Evolutionary conservation across 768 basidiomycete species (phyloP), one percentile per base, ranked within the genome.

Genomic region (Serendipita sp.): DNA sequence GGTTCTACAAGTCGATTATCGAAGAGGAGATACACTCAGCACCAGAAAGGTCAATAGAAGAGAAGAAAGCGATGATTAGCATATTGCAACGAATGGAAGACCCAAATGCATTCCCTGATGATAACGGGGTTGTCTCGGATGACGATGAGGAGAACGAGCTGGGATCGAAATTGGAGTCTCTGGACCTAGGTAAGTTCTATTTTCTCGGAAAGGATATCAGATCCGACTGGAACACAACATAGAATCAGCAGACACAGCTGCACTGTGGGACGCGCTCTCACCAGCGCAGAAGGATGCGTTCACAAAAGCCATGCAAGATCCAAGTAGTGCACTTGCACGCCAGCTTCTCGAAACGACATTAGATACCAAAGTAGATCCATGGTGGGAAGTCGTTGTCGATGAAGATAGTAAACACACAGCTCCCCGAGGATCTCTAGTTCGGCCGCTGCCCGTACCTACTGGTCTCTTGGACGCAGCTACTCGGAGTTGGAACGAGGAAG

Each of bases 1-100:
- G 78, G 0, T 93, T 93, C 72, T 92, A 91, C 73, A 83, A 83
- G 68, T 84, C 83, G 63, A 86, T 89, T 70, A 73, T 92, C 2
- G 83, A 87, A 68, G 72, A 73, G 1, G 83, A 86, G 53, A 85
- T 89, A 63, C 0, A 78, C 77, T 38, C 78, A 85, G 24, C 2
- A 80, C 83, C 3, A 83, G 80, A 69, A 76, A 79, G 2, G 73
- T 32, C 56, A 32, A 60, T 75, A 0, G 75, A 81, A 65, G 88
- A 92, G 70, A 77, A 83, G 48, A 71, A 74, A 53, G 76, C 79
- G 67, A 91, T 89, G 81, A 73, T 92, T 69, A 82, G 84, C 54
- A 70, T 92, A 3, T 76, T 92, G 24, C 83, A 81, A 70, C 82
- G 79, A 7, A 86, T 92, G 65, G 88, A 91, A 66, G 67, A 66